phyloP scores from a whole-genome alignment of 1,284 basidiomycete species.

The Chalciporus sp. region DNA sequence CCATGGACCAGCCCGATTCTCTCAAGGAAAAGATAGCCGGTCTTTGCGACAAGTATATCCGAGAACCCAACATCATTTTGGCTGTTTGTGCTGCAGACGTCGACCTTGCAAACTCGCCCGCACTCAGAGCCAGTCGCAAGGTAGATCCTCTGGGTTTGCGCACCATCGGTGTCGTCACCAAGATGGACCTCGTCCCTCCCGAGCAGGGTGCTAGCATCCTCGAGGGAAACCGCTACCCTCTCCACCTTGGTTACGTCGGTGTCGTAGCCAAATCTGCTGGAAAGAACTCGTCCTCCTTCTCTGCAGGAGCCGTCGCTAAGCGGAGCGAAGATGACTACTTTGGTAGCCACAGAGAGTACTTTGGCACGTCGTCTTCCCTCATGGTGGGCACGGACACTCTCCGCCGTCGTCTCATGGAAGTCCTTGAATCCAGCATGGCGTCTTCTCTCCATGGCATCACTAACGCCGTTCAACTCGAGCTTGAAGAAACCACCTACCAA shows the following conservation, averaged over 20 bases:
- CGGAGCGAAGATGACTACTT: conserved; percentile 86
- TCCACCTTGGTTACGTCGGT: conserved; percentile 96
- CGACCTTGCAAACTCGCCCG: conserved; percentile 97
- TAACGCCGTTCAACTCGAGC: conserved; percentile 94
- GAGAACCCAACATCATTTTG: conserved; percentile 96
- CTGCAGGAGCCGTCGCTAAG: conserved; percentile 55
- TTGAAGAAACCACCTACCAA: conserved; percentile 96
- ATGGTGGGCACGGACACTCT: conserved; percentile 93
- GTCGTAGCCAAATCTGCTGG: conserved; percentile 86
- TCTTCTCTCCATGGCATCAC: conserved; percentile 93
- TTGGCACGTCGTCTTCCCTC: conserved; percentile 66
- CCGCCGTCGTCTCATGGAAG: conserved; percentile 89
- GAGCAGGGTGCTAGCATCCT: conserved; percentile 84
- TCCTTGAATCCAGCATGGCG: conserved; percentile 97
- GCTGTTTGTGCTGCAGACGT: conserved; percentile 99
- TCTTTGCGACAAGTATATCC: conserved; percentile 96
- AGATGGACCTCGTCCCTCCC: conserved; percentile 96
- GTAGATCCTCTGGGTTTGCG: conserved; percentile 94
- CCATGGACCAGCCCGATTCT: conserved; percentile 93
- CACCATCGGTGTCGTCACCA: conserved; percentile 97
- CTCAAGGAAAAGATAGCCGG: conserved; percentile 91
- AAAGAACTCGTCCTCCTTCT: conserved; percentile 48
- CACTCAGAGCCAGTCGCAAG: conserved; percentile 88
- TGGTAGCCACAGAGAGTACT: conserved; percentile 68
- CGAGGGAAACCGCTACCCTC: conserved; percentile 91